These are phyloP conservation scores for Hymenoscyphus fraxineus DNA, from an alignment of 2,329 filamentous ascomycete species.

Conservation along the genomic window DNA sequence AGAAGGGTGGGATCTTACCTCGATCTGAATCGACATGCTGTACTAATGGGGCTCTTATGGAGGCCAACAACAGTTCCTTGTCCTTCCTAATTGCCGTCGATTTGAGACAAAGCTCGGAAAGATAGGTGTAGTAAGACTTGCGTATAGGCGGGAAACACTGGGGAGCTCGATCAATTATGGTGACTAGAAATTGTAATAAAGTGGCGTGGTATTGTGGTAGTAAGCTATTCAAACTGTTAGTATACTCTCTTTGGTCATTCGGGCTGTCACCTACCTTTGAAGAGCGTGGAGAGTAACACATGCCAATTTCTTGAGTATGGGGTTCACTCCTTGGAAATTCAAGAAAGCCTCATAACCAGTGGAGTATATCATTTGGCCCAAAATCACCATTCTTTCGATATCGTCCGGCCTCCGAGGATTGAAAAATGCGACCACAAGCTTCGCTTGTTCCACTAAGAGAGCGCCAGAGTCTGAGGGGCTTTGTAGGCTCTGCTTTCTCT, in stretches of 20 bases:
- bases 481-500: conserved; percentile 44
- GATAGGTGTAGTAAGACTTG: conserved; percentile 30
- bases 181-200: conserved; percentile 28
- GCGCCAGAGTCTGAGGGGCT: conserved; percentile 27
- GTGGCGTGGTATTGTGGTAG: conserved; percentile 17
- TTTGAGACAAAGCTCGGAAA: conserved; percentile 26
- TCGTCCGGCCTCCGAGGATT: conserved; percentile 44
- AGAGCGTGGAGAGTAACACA: conserved; percentile 27
- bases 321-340: conserved; percentile 21
- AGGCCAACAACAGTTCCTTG: conserved; percentile 20
- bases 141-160: conserved; percentile 27
- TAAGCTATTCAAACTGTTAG: conserved; percentile 22
- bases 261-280: conserved; percentile 25
- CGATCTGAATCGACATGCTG: conserved; percentile 13
- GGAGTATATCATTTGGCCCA: conserved; percentile 34
- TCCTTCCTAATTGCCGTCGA: conserved; percentile 13
- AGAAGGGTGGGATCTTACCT: conserved; percentile 14
- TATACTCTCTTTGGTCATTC: background rate
- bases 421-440: conserved; percentile 50
- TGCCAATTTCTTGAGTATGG: conserved; percentile 25
- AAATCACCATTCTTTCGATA: conserved; percentile 43
- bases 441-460: conserved; percentile 42
- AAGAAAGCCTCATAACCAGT: conserved; percentile 38
- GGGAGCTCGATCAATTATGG: conserved; percentile 23
- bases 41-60: conserved; percentile 28